Conservation (phyloP, 2,329 filamentous ascomycete genomes). For the Colletotrichum magnum region DNA sequence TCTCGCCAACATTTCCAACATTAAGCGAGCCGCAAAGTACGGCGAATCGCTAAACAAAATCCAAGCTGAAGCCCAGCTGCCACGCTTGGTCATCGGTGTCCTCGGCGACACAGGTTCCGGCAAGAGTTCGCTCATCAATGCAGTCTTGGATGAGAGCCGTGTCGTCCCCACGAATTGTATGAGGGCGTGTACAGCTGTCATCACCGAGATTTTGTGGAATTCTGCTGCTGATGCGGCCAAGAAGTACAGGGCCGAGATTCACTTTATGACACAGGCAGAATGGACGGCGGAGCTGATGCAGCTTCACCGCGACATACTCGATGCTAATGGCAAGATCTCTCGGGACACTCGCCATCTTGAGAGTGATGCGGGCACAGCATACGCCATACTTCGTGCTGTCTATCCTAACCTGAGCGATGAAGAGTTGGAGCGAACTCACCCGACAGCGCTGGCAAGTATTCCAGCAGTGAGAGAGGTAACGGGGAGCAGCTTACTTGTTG, state of each 20-base stretch:
- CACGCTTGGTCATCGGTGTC: constrained; percentile 64
- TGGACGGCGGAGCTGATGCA: constrained; percentile 67
- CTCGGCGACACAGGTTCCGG: constrained; percentile 74
- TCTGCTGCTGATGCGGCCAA: constrained; percentile 51
- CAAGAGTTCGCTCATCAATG: constrained; percentile 75
- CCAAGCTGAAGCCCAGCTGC: constrained; percentile 49
- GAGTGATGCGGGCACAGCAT: constrained; percentile 57
- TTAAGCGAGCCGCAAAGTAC: constrained; percentile 1
- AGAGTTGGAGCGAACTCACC: constrained; percentile 1
- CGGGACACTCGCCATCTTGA: constrained; percentile 57
- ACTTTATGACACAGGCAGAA: constrained; percentile 67
- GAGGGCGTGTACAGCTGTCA: constrained; percentile 72
- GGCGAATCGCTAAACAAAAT: constrained; percentile 14
- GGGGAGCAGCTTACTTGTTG: not conserved
- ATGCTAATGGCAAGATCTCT: constrained; percentile 54
- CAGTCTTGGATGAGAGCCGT: constrained; percentile 72
- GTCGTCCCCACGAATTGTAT: constrained; percentile 63
- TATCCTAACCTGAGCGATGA: constrained; percentile 50
- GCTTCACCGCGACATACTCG: constrained; percentile 63
- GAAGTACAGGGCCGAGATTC: constrained; percentile 67
- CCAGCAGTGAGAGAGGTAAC: constrained; percentile 1
- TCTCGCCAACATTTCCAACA: not conserved
- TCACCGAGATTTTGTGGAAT: constrained; percentile 74
- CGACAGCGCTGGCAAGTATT: not conserved
- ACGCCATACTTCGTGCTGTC: constrained; percentile 61